phyloP scores from a whole-genome alignment of 495 filamentous ascomycete genomes.

The Penicillium salamii region DNA sequence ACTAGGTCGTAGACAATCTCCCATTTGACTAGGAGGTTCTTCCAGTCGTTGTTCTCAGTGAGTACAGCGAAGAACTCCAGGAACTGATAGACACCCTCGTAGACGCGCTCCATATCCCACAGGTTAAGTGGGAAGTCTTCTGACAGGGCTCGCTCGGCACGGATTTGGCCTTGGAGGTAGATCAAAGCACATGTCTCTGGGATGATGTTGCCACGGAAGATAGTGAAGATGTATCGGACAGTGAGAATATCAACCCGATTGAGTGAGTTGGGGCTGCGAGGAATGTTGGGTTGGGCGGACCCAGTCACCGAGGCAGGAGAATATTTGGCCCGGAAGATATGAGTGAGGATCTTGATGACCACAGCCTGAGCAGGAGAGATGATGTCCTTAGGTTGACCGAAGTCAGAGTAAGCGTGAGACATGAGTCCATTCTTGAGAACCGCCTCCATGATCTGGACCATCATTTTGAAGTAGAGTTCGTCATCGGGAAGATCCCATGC shows the following conservation, averaged over 20 bases:
- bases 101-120: constrained; percentile 94
- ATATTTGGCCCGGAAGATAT: constrained; percentile 76
- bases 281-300: constrained; percentile 32
- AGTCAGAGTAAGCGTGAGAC: constrained; percentile 84
- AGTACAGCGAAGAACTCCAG: constrained; percentile 92
- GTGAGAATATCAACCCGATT: constrained; percentile 62
- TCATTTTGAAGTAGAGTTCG: constrained; percentile 90
- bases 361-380: constrained; percentile 93
- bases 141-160: constrained; percentile 57
- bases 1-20: constrained; percentile 83
- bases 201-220: constrained; percentile 87
- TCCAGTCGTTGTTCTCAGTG: constrained; percentile 69
- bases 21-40: constrained; percentile 78
- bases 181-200: constrained; percentile 91
- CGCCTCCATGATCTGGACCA: constrained; percentile 90
- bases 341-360: constrained; percentile 81
- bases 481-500: constrained; percentile 93
- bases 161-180: constrained; percentile 87
- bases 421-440: constrained; percentile 84
- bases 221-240: constrained; percentile 85
- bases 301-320: constrained; percentile 50
- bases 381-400: constrained; percentile 89
- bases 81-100: constrained; percentile 87
- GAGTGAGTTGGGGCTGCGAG: constrained; percentile 33
- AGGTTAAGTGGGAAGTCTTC: constrained; percentile 90